These are phyloP conservation scores for Lactuca saligna DNA, from an alignment of 129 eudicot genomes.

Conservation along the genomic window DNA sequence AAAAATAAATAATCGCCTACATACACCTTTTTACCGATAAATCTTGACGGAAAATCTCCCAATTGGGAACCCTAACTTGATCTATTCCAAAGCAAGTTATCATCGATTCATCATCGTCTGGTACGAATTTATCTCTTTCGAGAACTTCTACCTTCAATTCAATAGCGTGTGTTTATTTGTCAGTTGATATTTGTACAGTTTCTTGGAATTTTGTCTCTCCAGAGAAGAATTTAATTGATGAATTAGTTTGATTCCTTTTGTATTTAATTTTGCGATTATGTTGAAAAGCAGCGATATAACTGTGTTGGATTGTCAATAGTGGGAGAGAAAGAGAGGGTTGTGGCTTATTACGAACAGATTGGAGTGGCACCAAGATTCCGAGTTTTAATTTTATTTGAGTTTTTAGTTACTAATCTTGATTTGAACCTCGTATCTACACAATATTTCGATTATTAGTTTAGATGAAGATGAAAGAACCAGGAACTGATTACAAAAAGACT, in stretches of 20 bases:
- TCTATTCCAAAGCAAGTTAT: neutral
- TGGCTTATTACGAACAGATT: neutral
- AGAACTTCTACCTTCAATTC: conserved; percentile 18
- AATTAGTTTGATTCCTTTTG: neutral
- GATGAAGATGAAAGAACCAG: neutral
- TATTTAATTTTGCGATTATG: neutral
- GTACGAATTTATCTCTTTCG: conserved; percentile 18
- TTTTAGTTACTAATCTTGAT: too few species aligned
- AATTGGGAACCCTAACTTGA: conserved; percentile 18
- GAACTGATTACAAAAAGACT: neutral
- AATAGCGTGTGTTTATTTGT: conserved; percentile 3
- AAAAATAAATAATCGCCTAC: neutral
- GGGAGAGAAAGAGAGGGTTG: neutral
- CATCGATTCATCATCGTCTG: conserved; percentile 22
- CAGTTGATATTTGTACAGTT: neutral
- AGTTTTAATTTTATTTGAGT: too few species aligned
- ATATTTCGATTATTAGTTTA: neutral
- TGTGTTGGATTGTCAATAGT: neutral
- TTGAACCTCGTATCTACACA: neutral
- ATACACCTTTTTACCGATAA: conserved; percentile 9
- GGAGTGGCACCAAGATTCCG: too few species aligned
- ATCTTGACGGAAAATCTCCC: conserved; percentile 1
- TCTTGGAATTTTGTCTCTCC: neutral
- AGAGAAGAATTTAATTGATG: neutral
- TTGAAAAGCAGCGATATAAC: neutral